Percentiles rank a stretch among this genome's conserved stretches.
Evolutionary conservation across 768 basidiomycete species (phyloP).

Genomic region (Trametes gibbosa): DNA sequence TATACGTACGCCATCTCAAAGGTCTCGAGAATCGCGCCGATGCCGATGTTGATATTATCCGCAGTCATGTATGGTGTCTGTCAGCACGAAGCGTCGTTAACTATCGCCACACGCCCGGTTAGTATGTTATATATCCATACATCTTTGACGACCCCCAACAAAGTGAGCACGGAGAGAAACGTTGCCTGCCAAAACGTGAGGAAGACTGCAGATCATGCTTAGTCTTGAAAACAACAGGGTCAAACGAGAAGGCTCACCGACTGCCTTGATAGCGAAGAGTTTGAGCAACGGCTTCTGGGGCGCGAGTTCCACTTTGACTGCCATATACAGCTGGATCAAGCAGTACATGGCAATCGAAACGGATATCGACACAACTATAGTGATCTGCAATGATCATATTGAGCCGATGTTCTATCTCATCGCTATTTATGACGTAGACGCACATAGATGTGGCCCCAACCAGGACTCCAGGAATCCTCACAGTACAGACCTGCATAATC

Average conservation of each 20-base stretch:
- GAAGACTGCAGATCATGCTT: constrained; percentile 43
- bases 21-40: constrained; percentile 64
- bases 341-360: constrained; percentile 81
- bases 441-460: constrained; percentile 70
- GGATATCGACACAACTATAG: constrained; percentile 59
- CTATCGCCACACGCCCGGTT: not conserved
- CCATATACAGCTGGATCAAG: constrained; percentile 65
- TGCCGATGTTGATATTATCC: constrained; percentile 68
- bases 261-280: constrained; percentile 70
- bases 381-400: constrained; percentile 40
- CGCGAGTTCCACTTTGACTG: constrained; percentile 51
- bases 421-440: constrained; percentile 16
- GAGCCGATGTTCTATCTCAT: not conserved
- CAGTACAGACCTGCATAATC: constrained; percentile 70
- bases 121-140: constrained; percentile 34
- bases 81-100: constrained; percentile 2
- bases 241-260: constrained; percentile 42
- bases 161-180: constrained; percentile 51
- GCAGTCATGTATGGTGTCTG: constrained; percentile 71
- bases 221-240: not conserved
- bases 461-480: constrained; percentile 63
- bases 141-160: constrained; percentile 61
- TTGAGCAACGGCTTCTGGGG: constrained; percentile 63
- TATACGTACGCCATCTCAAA: constrained; percentile 69
- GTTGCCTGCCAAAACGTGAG: constrained; percentile 78